Base-by-base conservation (phyloP, 1,139 yeast species). In the Yamadazyma friedrichii region DNA sequence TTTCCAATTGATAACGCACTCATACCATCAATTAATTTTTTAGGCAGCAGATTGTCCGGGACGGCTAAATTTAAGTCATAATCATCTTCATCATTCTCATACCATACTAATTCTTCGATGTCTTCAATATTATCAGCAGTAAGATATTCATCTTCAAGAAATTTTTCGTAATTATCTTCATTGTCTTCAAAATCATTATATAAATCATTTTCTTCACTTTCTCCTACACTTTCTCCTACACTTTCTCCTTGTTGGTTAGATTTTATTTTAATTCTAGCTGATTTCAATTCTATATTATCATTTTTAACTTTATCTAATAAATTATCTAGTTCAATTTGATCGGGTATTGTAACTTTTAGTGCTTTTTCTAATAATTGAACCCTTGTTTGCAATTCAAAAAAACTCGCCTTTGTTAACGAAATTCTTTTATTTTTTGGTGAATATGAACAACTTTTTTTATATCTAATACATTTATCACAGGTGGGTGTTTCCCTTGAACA, bases 11-110 rank as follows among this genome's bases (percentile, higher is more conserved):
- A 53, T 15, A 58, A 49, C 1, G 79, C 79, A 1, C 79, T 80
- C 81, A 77, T 76, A 8, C 82, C 80, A 49, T 77, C 82, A 22
- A 53, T 48, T 13, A 35, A 6, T 8, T 33, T 13, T n/a, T 25
- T 33, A n/a, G 30, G 30, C n/a, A 26, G n/a, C 13, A 12, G 29
- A 11, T 26, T 11, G 5, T 26, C 13, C 29, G n/a, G 13, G 6
- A 20, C 8, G 35, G 25, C 25, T 22, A 9, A 13, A 11, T 15
- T 20, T 29, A 20, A 9, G 6, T 29, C 12, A 26, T 11, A 16
- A 10, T 15, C 15, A 6, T 4, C 15, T 8, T 26, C 16, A 31
- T 26, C 36, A 17, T n/a, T 16, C 13, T 37, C 40, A 32, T 16
- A 31, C 33, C 31, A 32, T 9, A 50, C 49, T 6, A 55, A 50